phyloP scores from a whole-genome alignment of 2,329 filamentous ascomycete genomes.

The Aspergillus niger region DNA sequence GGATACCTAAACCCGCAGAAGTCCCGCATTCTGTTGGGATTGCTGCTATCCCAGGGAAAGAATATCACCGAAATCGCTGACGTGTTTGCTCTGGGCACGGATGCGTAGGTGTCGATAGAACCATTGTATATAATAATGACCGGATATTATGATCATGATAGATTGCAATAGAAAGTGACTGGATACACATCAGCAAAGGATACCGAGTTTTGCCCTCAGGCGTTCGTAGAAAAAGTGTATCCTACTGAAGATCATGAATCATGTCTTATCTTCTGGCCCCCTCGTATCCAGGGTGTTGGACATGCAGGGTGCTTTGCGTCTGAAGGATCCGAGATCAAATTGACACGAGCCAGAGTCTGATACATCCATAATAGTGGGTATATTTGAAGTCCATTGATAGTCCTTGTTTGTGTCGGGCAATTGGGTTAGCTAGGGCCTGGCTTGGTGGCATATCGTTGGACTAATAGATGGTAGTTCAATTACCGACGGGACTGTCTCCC shows the following conservation, averaged over 20 bases:
- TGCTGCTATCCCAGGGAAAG: constrained; percentile 20
- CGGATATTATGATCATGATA: not conserved
- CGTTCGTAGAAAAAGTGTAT: too few relatives aligned
- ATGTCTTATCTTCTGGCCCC: too few relatives aligned
- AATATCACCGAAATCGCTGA: constrained; percentile 14
- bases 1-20: constrained; percentile 25
- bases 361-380: too few relatives aligned
- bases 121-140: not conserved
- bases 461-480: too few relatives aligned
- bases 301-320: not conserved
- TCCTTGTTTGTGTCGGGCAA: too few relatives aligned
- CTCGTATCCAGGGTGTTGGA: not conserved
- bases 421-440: too few relatives aligned
- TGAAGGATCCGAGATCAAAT: too few relatives aligned
- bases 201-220: too few relatives aligned
- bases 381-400: too few relatives aligned
- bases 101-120: not conserved
- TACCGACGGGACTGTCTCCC: too few relatives aligned
- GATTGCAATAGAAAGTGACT: not conserved
- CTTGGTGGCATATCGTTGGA: too few relatives aligned
- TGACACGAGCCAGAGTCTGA: not conserved
- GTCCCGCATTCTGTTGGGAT: constrained; percentile 21
- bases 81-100: constrained; percentile 12
- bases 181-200: not conserved
- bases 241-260: too few relatives aligned